Evolutionary conservation across 2,329 filamentous ascomycete species (phyloP).

Genomic region (Aureobasidium melanogenum): DNA sequence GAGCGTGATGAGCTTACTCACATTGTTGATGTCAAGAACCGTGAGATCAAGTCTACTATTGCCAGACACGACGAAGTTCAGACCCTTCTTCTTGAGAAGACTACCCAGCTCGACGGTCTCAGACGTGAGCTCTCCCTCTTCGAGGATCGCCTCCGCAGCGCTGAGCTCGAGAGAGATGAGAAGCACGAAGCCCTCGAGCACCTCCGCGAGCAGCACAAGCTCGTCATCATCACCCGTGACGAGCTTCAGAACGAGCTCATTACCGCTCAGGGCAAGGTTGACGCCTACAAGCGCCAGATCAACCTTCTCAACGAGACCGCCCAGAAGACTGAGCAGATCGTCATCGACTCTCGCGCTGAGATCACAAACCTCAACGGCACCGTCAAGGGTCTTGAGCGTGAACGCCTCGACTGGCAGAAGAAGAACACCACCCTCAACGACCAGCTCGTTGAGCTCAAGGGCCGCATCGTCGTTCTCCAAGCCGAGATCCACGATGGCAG

Average conservation of each 20-base stretch:
- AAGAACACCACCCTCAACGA: constrained; percentile 18
- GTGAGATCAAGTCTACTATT: constrained; percentile 21
- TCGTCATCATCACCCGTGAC: constrained; percentile 20
- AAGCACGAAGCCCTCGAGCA: constrained; percentile 19
- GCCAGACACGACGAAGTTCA: constrained; percentile 20
- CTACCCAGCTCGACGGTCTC: constrained; percentile 19
- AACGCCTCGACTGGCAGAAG: constrained; percentile 21
- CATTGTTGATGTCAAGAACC: constrained; percentile 21
- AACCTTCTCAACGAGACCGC: constrained; percentile 18
- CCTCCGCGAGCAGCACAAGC: constrained; percentile 20
- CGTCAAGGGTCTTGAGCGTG: constrained; percentile 20
- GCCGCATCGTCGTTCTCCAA: constrained; percentile 19
- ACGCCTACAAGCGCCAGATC: constrained; percentile 19
- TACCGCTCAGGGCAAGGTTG: constrained; percentile 18
- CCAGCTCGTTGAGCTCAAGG: constrained; percentile 21
- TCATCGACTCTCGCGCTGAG: constrained; percentile 19
- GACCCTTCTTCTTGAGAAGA: constrained; percentile 18
- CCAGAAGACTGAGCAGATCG: constrained; percentile 18
- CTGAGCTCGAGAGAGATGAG: constrained; percentile 20
- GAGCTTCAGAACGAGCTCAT: constrained; percentile 21
- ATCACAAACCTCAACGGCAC: constrained; percentile 18
- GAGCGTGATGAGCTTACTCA: constrained; percentile 24
- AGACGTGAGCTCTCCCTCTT: constrained; percentile 20
- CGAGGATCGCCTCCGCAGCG: constrained; percentile 20
- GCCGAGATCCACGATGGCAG: constrained; percentile 18